These are phyloP conservation scores for Podaxis carcinomalis DNA, from an alignment of 768 basidiomycete genomes.

Conservation along the genomic window DNA sequence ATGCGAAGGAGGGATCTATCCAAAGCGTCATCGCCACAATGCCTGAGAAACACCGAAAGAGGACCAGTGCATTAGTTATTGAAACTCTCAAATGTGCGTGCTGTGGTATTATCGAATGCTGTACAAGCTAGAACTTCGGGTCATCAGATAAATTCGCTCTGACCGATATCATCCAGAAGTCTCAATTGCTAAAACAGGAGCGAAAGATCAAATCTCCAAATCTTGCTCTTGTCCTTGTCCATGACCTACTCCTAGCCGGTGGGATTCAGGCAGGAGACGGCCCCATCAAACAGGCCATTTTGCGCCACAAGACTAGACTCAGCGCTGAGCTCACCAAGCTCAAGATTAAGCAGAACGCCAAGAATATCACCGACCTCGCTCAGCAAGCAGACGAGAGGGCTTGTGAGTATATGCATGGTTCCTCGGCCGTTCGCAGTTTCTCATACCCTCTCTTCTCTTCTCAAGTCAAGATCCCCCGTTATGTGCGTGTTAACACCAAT, in stretches of 20 bases:
- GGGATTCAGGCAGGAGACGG: slow-evolving; percentile 92
- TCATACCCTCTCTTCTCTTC: slow-evolving; percentile 13
- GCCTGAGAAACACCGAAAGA: slow-evolving; percentile 69
- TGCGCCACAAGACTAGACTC: slow-evolving; percentile 87
- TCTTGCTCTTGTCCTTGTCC: slow-evolving; percentile 82
- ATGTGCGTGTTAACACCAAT: slow-evolving; percentile 77
- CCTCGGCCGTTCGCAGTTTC: slow-evolving; percentile 1
- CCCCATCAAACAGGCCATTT: slow-evolving; percentile 80
- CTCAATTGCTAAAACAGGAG: slow-evolving; percentile 72
- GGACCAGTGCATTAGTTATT: slow-evolving; percentile 83
- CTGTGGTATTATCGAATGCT: slow-evolving; percentile 4
- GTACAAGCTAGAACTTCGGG: slow-evolving; percentile 13
- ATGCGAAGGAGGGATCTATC: slow-evolving; percentile 88
- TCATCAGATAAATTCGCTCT: slow-evolving; percentile 73
- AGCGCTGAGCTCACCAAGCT: slow-evolving; percentile 81
- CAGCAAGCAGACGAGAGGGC: slow-evolving; percentile 56
- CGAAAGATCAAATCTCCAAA: slow-evolving; percentile 71
- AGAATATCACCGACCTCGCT: slow-evolving; percentile 60
- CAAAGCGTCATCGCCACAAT: slow-evolving; percentile 76
- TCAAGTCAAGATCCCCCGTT: slow-evolving; percentile 72
- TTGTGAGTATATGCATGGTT: slow-evolving; percentile 36
- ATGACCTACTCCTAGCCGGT: slow-evolving; percentile 79
- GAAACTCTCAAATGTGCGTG: slow-evolving; percentile 92
- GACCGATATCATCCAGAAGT: slow-evolving; percentile 58
- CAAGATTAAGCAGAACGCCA: slow-evolving; percentile 73